Percentiles rank a stretch among this genome's conserved stretches.
These are phyloP conservation scores for Pichia terricola DNA, from an alignment of 1,139 yeast species.

Conservation along the genomic window DNA sequence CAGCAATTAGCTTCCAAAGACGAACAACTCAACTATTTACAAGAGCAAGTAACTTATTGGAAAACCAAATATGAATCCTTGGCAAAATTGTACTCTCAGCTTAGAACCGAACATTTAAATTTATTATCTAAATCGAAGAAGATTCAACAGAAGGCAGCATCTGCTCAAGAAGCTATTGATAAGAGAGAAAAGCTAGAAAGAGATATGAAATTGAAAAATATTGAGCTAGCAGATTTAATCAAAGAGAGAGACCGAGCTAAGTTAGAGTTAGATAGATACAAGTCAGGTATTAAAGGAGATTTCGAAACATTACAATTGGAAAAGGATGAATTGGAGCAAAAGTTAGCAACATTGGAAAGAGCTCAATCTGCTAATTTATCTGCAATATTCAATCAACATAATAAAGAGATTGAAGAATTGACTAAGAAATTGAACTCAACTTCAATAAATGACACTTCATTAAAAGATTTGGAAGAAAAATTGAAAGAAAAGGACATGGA, in stretches of 20 bases:
- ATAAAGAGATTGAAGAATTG: conserved; percentile 40
- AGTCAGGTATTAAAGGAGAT: conserved; percentile 58
- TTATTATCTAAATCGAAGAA: conserved; percentile 72
- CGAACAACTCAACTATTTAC: conserved; percentile 58
- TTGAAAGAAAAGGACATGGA: conserved; percentile 69
- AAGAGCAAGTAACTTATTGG: conserved; percentile 76
- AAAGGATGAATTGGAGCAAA: conserved; percentile 51
- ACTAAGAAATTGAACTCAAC: conserved; percentile 30
- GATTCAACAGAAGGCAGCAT: conserved; percentile 79
- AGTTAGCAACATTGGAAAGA: conserved; percentile 55
- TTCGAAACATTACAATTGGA: conserved; percentile 61
- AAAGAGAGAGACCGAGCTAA: conserved; percentile 87
- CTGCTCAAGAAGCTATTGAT: conserved; percentile 87
- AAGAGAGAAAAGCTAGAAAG: conserved; percentile 77
- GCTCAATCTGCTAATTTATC: conserved; percentile 59
- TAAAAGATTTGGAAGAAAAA: conserved; percentile 33
- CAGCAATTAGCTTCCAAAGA: conserved; percentile 74
- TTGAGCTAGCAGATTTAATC: conserved; percentile 81
- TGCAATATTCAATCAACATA: conserved; percentile 53
- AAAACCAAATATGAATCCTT: conserved; percentile 80
- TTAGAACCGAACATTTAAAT: conserved; percentile 85
- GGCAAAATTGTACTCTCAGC: conserved; percentile 82
- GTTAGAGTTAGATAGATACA: conserved; percentile 66
- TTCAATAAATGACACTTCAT: conserved; percentile 11
- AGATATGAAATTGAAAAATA: conserved; percentile 75